Conservation (phyloP, 2,329 filamentous ascomycete genomes). For the Xylariaceae sp. region DNA sequence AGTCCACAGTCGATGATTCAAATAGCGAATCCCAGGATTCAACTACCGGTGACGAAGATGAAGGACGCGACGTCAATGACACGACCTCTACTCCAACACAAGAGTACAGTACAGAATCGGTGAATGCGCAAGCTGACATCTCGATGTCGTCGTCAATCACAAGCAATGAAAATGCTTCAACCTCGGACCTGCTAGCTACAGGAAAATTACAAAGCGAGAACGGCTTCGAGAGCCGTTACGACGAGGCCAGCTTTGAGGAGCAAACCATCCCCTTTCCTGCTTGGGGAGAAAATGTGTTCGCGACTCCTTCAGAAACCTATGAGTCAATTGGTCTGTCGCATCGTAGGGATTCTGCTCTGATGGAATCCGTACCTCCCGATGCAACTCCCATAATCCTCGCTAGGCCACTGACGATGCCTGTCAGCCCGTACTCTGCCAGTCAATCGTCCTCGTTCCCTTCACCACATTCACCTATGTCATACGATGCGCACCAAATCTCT, state of each 20-base stretch:
- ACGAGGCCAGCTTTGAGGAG: conserved; percentile 48
- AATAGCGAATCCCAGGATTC: conserved; percentile 24
- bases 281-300: conserved; percentile 35
- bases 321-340: conserved; percentile 44
- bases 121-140: conserved; percentile 15
- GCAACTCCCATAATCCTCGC: conserved; percentile 43
- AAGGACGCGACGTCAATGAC: conserved; percentile 23
- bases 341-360: conserved; percentile 36
- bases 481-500: conserved; percentile 67
- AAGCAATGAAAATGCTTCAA: conserved; percentile 44
- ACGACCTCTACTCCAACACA: conserved; percentile 30
- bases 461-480: conserved; percentile 62
- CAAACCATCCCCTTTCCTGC: conserved; percentile 35
- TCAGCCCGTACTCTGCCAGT: conserved; percentile 61
- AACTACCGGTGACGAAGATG: conserved; percentile 24
- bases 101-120: conserved; percentile 25
- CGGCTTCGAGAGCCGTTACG: conserved; percentile 47
- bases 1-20: conserved; percentile 28
- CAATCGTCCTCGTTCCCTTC: conserved; percentile 64
- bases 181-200: conserved; percentile 37
- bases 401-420: conserved; percentile 42
- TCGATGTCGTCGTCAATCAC: conserved; percentile 29
- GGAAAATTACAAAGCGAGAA: conserved; percentile 43
- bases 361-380: conserved; percentile 49
- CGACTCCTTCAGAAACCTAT: conserved; percentile 31